Conservation (phyloP, 2,329 filamentous ascomycete genomes). For the Clonostachys rosea region DNA sequence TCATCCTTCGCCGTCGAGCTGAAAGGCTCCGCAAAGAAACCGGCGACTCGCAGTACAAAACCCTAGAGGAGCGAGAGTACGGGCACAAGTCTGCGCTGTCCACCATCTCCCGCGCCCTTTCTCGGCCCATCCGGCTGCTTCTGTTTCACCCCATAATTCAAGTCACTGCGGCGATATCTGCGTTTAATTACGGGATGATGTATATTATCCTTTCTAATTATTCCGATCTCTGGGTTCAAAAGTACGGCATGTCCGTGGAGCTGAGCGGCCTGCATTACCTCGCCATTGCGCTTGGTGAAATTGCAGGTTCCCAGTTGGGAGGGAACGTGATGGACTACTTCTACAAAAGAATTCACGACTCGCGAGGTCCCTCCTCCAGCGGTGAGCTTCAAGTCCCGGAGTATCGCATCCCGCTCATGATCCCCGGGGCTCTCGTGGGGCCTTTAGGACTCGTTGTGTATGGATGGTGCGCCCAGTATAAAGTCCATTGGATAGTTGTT, state of each 20-base stretch:
- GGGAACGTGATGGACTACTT: constrained; percentile 35
- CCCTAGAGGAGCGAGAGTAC: constrained; percentile 20
- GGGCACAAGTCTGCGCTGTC: neutral
- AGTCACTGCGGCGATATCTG: constrained; percentile 47
- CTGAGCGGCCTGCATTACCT: constrained; percentile 63
- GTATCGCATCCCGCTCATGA: constrained; percentile 14
- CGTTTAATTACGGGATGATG: constrained; percentile 56
- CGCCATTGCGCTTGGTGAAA: constrained; percentile 57
- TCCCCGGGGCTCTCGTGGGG: constrained; percentile 35
- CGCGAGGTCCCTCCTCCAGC: neutral
- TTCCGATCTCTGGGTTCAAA: constrained; percentile 47
- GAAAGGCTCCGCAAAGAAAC: constrained; percentile 21
- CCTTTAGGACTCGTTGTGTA: constrained; percentile 31
- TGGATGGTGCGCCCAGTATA: constrained; percentile 33
- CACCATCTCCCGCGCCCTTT: constrained; percentile 27
- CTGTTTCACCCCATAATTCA: constrained; percentile 57
- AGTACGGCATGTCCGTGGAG: constrained; percentile 51
- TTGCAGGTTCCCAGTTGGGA: constrained; percentile 45
- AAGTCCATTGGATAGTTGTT: constrained; percentile 28
- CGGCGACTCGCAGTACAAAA: constrained; percentile 19
- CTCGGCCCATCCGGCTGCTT: constrained; percentile 52
- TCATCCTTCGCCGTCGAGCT: constrained; percentile 25
- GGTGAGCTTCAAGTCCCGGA: constrained; percentile 10
- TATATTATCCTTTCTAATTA: constrained; percentile 62
- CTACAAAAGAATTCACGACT: constrained; percentile 9